Percentiles rank a stretch among this genome's conserved stretches.
phyloP scores from a whole-genome alignment of 257 asterid genomes.

The Nicotiana undulata region DNA sequence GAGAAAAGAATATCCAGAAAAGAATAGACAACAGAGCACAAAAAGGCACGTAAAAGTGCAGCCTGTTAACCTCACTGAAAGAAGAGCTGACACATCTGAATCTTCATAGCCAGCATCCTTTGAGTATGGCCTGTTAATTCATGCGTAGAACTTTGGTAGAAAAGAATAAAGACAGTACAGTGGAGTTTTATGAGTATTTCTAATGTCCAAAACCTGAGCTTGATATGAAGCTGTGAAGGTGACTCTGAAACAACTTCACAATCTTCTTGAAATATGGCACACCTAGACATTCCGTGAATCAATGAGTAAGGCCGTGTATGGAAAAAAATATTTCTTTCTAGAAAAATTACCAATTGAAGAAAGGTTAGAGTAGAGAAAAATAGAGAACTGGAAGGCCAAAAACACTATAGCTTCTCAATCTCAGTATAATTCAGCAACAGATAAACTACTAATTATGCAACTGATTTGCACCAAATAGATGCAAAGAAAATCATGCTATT shows the following conservation, averaged over 20 bases:
- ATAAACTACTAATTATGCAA: not conserved
- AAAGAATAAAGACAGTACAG: not conserved
- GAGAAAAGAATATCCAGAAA: not conserved
- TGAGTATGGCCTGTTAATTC: slow-evolving; percentile 77
- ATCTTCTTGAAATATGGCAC: slow-evolving; percentile 94
- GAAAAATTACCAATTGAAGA: not conserved
- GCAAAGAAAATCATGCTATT: not conserved
- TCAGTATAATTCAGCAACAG: not conserved
- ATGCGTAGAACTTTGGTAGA: slow-evolving; percentile 5
- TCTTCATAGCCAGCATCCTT: slow-evolving; percentile 87
- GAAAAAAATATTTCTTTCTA: not conserved
- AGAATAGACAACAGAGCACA: not conserved
- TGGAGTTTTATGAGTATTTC: slow-evolving; percentile 4
- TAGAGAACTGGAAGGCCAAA: not conserved
- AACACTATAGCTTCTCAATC: not conserved
- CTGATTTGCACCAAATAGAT: not conserved
- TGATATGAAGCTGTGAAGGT: slow-evolving; percentile 64
- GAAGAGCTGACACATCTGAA: slow-evolving; percentile 73
- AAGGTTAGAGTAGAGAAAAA: not conserved
- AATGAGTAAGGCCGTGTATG: slow-evolving; percentile 5
- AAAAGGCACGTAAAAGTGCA: not conserved
- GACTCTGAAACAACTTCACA: slow-evolving; percentile 58
- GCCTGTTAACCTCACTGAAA: slow-evolving; percentile 69
- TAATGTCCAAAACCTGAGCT: slow-evolving; percentile 61
- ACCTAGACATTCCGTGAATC: slow-evolving; percentile 42